Evolutionary conservation across 2,329 filamentous ascomycete genomes (phyloP).

Genomic region (Lecanicillium sp.): DNA sequence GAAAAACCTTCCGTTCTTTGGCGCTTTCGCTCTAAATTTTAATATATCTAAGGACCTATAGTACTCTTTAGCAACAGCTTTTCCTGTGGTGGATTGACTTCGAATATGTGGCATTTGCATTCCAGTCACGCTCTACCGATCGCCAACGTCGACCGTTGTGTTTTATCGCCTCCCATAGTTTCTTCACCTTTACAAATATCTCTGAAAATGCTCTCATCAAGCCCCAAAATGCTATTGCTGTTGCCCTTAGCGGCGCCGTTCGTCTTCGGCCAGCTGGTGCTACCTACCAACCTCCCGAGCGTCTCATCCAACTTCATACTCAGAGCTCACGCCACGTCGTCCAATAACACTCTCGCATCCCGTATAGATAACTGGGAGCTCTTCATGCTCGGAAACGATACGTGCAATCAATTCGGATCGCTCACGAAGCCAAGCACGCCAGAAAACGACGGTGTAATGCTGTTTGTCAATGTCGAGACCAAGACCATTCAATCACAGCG

Average conservation of each 20-base stretch:
- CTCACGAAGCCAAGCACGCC: neutral
- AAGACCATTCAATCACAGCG: neutral
- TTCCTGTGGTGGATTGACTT: too few species aligned
- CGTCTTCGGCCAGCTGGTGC: neutral
- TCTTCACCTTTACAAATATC: too few species aligned
- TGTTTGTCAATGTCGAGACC: conserved; percentile 4
- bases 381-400: neutral
- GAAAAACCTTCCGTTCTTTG: too few species aligned
- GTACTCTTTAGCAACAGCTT: too few species aligned
- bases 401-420: neutral
- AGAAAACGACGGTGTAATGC: neutral
- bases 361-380: neutral
- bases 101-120: too few species aligned
- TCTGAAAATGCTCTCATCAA: too few species aligned
- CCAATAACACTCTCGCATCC: neutral
- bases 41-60: too few species aligned
- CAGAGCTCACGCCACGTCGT: neutral
- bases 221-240: neutral
- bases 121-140: too few species aligned
- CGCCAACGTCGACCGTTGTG: too few species aligned
- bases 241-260: neutral
- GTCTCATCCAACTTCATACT: conserved; percentile 2
- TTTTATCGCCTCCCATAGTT: too few species aligned
- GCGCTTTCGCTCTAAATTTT: too few species aligned
- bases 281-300: neutral